Conservation (phyloP, 352 stramenopile species). For the Hyaloperonospora brassicae region DNA sequence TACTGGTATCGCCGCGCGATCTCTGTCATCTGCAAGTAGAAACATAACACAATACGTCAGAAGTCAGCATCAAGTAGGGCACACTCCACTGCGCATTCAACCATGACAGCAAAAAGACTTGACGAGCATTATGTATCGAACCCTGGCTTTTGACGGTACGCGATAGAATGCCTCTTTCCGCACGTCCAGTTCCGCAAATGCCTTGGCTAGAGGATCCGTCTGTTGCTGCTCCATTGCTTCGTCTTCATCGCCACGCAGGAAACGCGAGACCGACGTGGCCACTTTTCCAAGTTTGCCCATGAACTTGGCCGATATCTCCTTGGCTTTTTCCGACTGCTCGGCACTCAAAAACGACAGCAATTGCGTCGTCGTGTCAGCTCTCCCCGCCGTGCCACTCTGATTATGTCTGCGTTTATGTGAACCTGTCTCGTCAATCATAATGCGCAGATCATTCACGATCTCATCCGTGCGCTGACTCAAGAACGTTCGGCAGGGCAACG, state of each 20-base stretch:
- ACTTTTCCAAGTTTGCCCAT: constrained; percentile 64
- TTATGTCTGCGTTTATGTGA: constrained; percentile 35
- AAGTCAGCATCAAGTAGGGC: neutral
- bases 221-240: constrained; percentile 26
- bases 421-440: constrained; percentile 44
- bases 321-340: constrained; percentile 68
- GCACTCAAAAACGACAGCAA: constrained; percentile 59
- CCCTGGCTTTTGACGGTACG: constrained; percentile 55
- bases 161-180: constrained; percentile 63
- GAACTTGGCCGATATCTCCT: constrained; percentile 77
- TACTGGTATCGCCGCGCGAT: constrained; percentile 67
- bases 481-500: constrained; percentile 57
- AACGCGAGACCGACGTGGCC: constrained; percentile 49
- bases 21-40: constrained; percentile 50
- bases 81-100: neutral
- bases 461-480: constrained; percentile 61
- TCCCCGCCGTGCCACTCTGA: constrained; percentile 11
- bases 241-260: constrained; percentile 63
- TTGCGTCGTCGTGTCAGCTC: constrained; percentile 26
- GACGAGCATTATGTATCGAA: constrained; percentile 13
- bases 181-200: constrained; percentile 41
- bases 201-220: constrained; percentile 30
- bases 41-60: constrained; percentile 1
- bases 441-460: constrained; percentile 54
- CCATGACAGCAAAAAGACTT: constrained; percentile 1